phyloP scores from a whole-genome alignment of 2,329 filamentous ascomycete genomes.

The Apiospora pterosperma region DNA sequence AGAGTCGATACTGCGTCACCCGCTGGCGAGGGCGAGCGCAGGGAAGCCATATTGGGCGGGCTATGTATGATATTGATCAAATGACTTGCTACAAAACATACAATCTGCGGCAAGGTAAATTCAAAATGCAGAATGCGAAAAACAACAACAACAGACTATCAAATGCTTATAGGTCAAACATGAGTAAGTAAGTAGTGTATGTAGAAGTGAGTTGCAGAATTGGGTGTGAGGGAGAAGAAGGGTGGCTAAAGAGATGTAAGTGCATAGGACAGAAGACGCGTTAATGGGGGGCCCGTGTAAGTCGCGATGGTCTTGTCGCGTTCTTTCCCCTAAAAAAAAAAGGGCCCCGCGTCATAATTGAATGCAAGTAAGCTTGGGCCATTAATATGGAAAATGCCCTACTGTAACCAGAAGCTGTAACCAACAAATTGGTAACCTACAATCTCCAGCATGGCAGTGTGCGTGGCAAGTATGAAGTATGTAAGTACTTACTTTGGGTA shows the following conservation, averaged over 20 bases:
- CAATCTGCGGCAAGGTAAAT: not conserved
- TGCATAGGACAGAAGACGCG: not conserved
- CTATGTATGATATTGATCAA: not conserved
- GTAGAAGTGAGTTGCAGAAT: constrained; percentile 1
- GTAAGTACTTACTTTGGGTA: too few species aligned
- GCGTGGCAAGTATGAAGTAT: too few species aligned
- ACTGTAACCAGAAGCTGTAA: too few species aligned
- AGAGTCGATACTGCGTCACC: constrained; percentile 36
- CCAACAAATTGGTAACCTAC: too few species aligned
- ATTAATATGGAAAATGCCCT: too few species aligned
- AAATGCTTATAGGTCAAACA: not conserved
- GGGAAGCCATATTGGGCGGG: constrained; percentile 43
- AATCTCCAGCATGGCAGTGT: not conserved
- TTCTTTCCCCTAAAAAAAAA: not conserved
- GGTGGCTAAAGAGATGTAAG: constrained; percentile 1
- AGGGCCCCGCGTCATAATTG: not conserved
- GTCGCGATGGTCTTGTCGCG: constrained; percentile 9
- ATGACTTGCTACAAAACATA: not conserved
- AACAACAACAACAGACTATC: not conserved
- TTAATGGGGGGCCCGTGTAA: constrained; percentile 6
- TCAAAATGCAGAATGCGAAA: not conserved
- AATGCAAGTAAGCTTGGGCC: not conserved
- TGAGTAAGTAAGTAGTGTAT: not conserved
- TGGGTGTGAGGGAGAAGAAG: not conserved
- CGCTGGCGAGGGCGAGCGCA: constrained; percentile 42